A percentile compares a stretch with the other conserved stretches of the same genome.
These are phyloP conservation scores for Saxophila tyrrhenica DNA, from an alignment of 495 filamentous ascomycete genomes.

Conservation along the genomic window DNA sequence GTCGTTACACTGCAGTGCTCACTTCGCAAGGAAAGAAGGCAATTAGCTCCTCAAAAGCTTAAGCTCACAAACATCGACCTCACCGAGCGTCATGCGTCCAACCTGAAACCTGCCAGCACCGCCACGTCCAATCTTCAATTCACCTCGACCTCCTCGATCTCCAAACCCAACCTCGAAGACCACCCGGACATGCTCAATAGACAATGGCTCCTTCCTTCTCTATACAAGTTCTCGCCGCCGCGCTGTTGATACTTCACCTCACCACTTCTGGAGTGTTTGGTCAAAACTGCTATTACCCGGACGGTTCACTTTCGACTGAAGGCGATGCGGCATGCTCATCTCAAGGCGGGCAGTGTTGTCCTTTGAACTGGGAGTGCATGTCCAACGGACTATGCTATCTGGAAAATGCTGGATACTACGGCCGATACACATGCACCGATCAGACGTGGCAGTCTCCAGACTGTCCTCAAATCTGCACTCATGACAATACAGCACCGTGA, in stretches of 20 bases:
- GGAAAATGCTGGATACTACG: conserved; percentile 4
- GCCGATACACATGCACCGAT: conserved; percentile 17
- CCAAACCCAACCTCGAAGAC: neutral
- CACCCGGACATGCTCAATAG: neutral
- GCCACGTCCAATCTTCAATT: neutral
- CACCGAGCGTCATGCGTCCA: neutral
- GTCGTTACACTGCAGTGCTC: too few relatives aligned
- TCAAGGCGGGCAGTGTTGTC: conserved; percentile 11
- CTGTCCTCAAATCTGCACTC: conserved; percentile 13
- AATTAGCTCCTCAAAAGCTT: too few relatives aligned
- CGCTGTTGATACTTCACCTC: neutral
- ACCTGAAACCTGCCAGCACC: neutral
- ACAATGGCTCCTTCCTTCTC: neutral
- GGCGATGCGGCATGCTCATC: conserved; percentile 5
- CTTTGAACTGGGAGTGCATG: conserved; percentile 13
- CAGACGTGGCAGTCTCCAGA: conserved; percentile 8
- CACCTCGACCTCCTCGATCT: neutral
- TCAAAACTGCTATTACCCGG: conserved; percentile 19
- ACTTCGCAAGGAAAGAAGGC: neutral
- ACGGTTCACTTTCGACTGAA: conserved; percentile 7
- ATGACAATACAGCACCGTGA: conserved; percentile 4
- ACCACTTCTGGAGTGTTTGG: neutral
- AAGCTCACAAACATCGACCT: neutral
- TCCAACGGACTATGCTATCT: conserved; percentile 16
- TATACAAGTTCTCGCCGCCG: neutral